Percentiles rank a stretch among this genome's conserved stretches.
Conservation (phyloP, 352 stramenopile genomes). For the Globisporangium ultimum region DNA sequence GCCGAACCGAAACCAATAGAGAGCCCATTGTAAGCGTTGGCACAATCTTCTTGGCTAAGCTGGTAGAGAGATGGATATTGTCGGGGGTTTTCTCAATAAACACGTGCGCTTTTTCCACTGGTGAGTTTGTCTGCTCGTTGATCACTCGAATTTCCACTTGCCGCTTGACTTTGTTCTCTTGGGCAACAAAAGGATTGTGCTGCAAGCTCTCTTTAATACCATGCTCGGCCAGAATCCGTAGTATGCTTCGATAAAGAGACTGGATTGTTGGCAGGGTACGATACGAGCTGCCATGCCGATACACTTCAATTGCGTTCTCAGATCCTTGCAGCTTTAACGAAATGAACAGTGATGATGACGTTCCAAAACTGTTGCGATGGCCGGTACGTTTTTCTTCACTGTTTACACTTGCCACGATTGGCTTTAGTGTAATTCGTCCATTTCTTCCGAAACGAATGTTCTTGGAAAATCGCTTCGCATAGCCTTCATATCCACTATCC, state of each 20-base stretch:
- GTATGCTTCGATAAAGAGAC: constrained; percentile 42
- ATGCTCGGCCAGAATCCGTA: constrained; percentile 41
- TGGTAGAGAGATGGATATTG: constrained; percentile 32
- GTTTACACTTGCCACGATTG: constrained; percentile 4
- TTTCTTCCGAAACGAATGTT: constrained; percentile 70
- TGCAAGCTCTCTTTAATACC: constrained; percentile 69
- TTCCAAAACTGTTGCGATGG: neutral
- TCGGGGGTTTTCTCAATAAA: constrained; percentile 59
- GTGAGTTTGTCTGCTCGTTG: constrained; percentile 44
- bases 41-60: constrained; percentile 56
- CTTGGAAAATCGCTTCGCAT: constrained; percentile 39
- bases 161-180: constrained; percentile 43
- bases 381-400: neutral
- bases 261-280: constrained; percentile 41
- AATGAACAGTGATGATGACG: constrained; percentile 26
- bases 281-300: constrained; percentile 30
- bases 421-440: constrained; percentile 39
- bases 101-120: constrained; percentile 44
- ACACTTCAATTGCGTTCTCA: constrained; percentile 36
- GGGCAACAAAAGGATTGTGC: constrained; percentile 49
- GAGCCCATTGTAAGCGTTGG: constrained; percentile 66
- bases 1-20: constrained; percentile 55
- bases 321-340: constrained; percentile 39
- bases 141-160: constrained; percentile 49
- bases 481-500: constrained; percentile 31